Evolutionary conservation across 768 basidiomycete species (phyloP), one percentile per base, ranked within the genome.

Genomic region (Rhodotorula sphaerocarpa): DNA sequence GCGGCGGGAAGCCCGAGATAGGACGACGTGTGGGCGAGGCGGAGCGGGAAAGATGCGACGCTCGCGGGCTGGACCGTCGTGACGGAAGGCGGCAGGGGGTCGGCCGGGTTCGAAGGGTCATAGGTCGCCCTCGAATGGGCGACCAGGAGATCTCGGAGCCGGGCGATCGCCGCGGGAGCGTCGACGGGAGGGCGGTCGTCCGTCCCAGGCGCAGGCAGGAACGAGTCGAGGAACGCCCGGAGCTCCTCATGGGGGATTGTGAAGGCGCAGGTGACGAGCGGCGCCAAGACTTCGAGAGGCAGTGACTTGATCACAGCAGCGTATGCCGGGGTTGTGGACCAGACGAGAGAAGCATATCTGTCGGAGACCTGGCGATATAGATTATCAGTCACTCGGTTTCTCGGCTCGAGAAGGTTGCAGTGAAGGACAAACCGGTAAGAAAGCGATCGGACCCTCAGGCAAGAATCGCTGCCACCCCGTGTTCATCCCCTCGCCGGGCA

Each of bases 401-500:
- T n/a, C n/a, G 23, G 3, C 3, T 5, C 14, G 50, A 14, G 33
- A 20, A 5, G 30, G 18, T 44, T 28, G n/a, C 33, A 28, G 14
- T 3, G 53, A 21, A 34, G 11, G 30, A 51, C 70, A 36, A 41
- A 75, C 68, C 0, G 93, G 95, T 27, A 97, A 81, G 78, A 95
- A 97, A 0, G 92, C 92, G 46, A 97, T 86, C 4, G 93, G 93
- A 0, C 95, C 93, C 7, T 90, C 90, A 3, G 91, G 87, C 25
- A 97, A 81, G 79, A 96, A 96, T 27, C 92, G 81, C 74, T 97
- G 95, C 76, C 87, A 97, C 0, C 90, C 92, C 0, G 84, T 88
- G 82, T 83, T 71, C 88, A 89, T 69, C 33, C 69, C 55, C 36
- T 64, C 15, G 81, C 82, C 81, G 6, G 41, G 23, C 41, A n/a